These are phyloP conservation scores for Colletotrichum tofieldiae DNA, from an alignment of 2,329 filamentous ascomycete genomes.

Conservation along the genomic window DNA sequence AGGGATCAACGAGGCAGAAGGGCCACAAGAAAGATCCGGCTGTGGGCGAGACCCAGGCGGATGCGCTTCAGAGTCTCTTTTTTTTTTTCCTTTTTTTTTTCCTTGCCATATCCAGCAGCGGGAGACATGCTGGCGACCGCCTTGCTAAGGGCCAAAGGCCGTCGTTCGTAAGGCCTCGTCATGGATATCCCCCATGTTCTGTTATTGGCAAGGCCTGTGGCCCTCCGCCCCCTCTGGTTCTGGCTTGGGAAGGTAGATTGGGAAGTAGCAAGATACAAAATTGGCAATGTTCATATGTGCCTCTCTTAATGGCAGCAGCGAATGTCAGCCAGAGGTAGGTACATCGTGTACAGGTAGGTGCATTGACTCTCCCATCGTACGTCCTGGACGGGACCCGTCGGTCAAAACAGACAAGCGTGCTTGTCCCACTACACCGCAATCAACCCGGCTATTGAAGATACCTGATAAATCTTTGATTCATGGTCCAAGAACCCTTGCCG, in stretches of 20 bases:
- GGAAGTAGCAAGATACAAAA: neutral
- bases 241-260: slow-evolving; percentile 9
- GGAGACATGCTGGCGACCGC: slow-evolving; percentile 8
- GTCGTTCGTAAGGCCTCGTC: slow-evolving; percentile 9
- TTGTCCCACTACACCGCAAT: slow-evolving; percentile 4
- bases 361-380: slow-evolving; percentile 29
- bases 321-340: slow-evolving; percentile 18
- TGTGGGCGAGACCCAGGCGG: slow-evolving; percentile 10
- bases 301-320: slow-evolving; percentile 24
- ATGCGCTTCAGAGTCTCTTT: slow-evolving; percentile 16
- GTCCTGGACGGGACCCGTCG: slow-evolving; percentile 2
- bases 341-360: slow-evolving; percentile 3
- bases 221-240: neutral
- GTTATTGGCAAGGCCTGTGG: slow-evolving; percentile 36
- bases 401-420: slow-evolving; percentile 1
- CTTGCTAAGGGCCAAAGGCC: neutral
- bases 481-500: slow-evolving; percentile 12
- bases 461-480: slow-evolving; percentile 16
- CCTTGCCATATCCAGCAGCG: slow-evolving; percentile 3
- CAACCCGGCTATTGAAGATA: neutral
- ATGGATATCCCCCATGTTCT: slow-evolving; percentile 19
- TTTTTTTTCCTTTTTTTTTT: slow-evolving; percentile 13
- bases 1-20: neutral
- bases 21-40: slow-evolving; percentile 3
- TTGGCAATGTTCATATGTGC: neutral